Evolutionary conservation across 2,329 filamentous ascomycete species (phyloP).

Genomic region (Aureobasidium sp.): DNA sequence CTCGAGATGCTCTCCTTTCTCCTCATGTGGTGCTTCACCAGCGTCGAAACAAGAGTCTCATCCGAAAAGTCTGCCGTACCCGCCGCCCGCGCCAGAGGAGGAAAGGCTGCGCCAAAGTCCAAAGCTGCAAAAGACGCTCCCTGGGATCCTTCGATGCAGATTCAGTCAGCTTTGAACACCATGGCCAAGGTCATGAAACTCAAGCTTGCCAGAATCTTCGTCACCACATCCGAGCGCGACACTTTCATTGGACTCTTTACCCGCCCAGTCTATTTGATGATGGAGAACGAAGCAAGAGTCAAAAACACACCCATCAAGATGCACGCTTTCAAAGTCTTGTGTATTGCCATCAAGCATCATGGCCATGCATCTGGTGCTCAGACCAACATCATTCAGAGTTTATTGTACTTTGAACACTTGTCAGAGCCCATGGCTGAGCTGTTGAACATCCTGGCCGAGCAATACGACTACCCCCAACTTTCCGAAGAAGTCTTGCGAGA

Average conservation of each 20-base stretch:
- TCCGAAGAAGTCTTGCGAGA: slow-evolving; percentile 90
- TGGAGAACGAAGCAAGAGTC: slow-evolving; percentile 88
- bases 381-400: slow-evolving; percentile 93
- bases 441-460: slow-evolving; percentile 86
- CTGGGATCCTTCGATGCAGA: slow-evolving; percentile 85
- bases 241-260: slow-evolving; percentile 91
- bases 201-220: slow-evolving; percentile 85
- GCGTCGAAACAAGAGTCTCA: slow-evolving; percentile 79
- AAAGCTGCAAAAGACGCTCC: slow-evolving; percentile 61
- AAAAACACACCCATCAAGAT: slow-evolving; percentile 87
- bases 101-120: slow-evolving; percentile 67
- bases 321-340: slow-evolving; percentile 95
- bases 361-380: slow-evolving; percentile 94
- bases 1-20: slow-evolving; percentile 93
- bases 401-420: slow-evolving; percentile 98
- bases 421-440: slow-evolving; percentile 99
- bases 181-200: slow-evolving; percentile 96
- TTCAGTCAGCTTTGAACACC: slow-evolving; percentile 80
- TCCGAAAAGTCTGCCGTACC: slow-evolving; percentile 77
- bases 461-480: slow-evolving; percentile 95
- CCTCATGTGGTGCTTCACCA: slow-evolving; percentile 88
- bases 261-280: slow-evolving; percentile 82
- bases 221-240: slow-evolving; percentile 93
- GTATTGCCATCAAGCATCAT: slow-evolving; percentile 94
- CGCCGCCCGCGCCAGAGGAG: slow-evolving; percentile 64